These are phyloP conservation scores for Eucalyptus sp. DNA, from an alignment of 345 rosid species.

Conservation along the genomic window DNA sequence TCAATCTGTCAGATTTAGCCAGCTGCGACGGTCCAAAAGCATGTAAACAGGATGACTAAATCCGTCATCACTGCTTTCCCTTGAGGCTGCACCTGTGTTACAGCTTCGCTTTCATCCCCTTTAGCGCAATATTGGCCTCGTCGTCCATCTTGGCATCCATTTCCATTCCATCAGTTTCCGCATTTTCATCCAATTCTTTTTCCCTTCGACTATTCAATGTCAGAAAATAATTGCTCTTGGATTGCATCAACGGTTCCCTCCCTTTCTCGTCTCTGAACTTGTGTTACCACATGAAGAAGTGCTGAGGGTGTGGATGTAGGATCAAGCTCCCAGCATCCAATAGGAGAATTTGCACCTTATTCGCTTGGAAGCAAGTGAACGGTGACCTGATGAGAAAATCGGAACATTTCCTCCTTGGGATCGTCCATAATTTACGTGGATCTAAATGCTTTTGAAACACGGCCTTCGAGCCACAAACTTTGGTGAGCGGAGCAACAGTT, in stretches of 20 bases:
- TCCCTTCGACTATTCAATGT: background rate
- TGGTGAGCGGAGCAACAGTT: constrained; percentile 27
- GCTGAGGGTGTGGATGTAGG: constrained; percentile 49
- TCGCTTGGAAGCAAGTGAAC: constrained; percentile 31
- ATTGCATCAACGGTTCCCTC: background rate
- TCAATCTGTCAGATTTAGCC: background rate
- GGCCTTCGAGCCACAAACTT: constrained; percentile 36
- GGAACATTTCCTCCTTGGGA: constrained; percentile 46
- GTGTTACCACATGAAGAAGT: constrained; percentile 21
- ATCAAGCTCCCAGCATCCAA: constrained; percentile 53
- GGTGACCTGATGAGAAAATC: constrained; percentile 64
- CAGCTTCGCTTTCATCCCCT: background rate
- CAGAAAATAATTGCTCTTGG: background rate
- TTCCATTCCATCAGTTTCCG: background rate
- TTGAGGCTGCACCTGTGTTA: background rate
- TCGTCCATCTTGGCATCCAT: background rate
- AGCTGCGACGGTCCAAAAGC: background rate
- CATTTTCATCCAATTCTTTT: background rate
- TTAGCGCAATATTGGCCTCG: background rate
- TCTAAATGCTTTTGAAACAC: constrained; percentile 17
- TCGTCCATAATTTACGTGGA: constrained; percentile 2
- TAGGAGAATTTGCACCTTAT: constrained; percentile 32
- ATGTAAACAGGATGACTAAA: background rate
- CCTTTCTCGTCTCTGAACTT: background rate
- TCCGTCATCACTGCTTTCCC: background rate